phyloP scores from a whole-genome alignment of 2,329 filamentous ascomycete genomes.

The Metarhizium rileyi region DNA sequence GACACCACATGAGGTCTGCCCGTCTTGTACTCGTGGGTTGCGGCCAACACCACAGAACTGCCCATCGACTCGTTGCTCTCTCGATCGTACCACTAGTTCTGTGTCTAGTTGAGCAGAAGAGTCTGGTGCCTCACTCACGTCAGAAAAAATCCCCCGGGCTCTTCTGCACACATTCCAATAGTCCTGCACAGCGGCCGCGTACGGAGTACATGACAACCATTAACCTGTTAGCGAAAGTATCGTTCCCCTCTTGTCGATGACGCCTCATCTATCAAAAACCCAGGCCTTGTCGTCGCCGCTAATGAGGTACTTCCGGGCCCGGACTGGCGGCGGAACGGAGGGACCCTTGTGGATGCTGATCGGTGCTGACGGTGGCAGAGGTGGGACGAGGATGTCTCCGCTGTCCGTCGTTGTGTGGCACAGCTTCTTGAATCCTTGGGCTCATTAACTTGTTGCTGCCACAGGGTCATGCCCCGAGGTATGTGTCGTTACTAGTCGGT shows the following conservation, averaged over 20 bases:
- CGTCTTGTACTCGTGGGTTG: too few species aligned
- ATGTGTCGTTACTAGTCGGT: neutral
- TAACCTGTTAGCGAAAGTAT: neutral
- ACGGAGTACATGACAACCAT: neutral
- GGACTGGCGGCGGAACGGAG: slow-evolving; percentile 5
- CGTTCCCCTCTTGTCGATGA: neutral
- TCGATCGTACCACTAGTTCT: neutral
- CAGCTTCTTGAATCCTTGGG: neutral
- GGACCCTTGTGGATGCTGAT: slow-evolving; percentile 5
- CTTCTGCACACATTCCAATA: too few species aligned
- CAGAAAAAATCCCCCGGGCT: neutral
- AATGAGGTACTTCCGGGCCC: slow-evolving; percentile 2
- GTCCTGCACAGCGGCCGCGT: too few species aligned
- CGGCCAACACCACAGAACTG: neutral
- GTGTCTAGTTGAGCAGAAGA: too few species aligned
- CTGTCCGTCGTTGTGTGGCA: neutral
- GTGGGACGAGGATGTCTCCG: slow-evolving; percentile 4
- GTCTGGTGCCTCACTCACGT: neutral
- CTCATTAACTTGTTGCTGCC: too few species aligned
- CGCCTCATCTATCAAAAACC: neutral
- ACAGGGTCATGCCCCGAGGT: too few species aligned
- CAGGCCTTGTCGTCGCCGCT: neutral
- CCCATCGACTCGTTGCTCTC: neutral
- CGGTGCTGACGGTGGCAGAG: slow-evolving; percentile 5
- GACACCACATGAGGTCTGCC: too few species aligned